These are phyloP conservation scores for Inonotus hispidus DNA, from an alignment of 1,284 basidiomycete genomes.

Conservation along the genomic window DNA sequence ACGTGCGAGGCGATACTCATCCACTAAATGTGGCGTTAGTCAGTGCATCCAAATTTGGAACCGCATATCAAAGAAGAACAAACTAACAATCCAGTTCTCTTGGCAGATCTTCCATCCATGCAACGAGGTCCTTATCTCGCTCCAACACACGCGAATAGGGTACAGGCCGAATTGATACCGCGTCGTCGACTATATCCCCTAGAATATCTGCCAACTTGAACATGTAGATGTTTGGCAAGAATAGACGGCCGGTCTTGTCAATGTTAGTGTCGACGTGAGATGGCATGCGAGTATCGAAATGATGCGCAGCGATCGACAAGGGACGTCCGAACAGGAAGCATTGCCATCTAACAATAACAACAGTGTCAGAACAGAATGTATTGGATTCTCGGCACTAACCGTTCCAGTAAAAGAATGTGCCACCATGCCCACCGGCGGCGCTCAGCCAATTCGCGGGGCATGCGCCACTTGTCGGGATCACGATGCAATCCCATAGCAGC, in stretches of 20 bases:
- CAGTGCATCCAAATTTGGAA: neutral
- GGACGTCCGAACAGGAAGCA: conserved; percentile 81
- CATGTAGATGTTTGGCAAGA: conserved; percentile 65
- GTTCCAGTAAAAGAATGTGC: conserved; percentile 73
- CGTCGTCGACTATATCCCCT: conserved; percentile 78
- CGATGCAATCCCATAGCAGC: conserved; percentile 79
- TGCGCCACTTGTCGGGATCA: conserved; percentile 68
- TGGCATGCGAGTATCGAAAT: conserved; percentile 73
- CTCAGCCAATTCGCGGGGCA: conserved; percentile 62
- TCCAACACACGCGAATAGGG: conserved; percentile 67
- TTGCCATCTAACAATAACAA: conserved; percentile 54
- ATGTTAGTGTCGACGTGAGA: conserved; percentile 53
- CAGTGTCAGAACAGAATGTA: neutral
- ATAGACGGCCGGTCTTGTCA: conserved; percentile 57
- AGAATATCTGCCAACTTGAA: conserved; percentile 71
- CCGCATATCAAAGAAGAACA: neutral
- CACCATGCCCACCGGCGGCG: conserved; percentile 81
- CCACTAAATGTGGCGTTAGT: conserved; percentile 30
- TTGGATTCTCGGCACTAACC: conserved; percentile 37
- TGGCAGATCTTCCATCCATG: conserved; percentile 71
- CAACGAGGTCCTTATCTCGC: conserved; percentile 58
- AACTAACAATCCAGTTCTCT: conserved; percentile 47
- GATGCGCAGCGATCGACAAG: conserved; percentile 63
- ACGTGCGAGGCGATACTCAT: conserved; percentile 65
- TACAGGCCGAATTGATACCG: conserved; percentile 68